Conservation (phyloP, 176 grass and related monocot genomes). For the Guadua angustifolia region DNA sequence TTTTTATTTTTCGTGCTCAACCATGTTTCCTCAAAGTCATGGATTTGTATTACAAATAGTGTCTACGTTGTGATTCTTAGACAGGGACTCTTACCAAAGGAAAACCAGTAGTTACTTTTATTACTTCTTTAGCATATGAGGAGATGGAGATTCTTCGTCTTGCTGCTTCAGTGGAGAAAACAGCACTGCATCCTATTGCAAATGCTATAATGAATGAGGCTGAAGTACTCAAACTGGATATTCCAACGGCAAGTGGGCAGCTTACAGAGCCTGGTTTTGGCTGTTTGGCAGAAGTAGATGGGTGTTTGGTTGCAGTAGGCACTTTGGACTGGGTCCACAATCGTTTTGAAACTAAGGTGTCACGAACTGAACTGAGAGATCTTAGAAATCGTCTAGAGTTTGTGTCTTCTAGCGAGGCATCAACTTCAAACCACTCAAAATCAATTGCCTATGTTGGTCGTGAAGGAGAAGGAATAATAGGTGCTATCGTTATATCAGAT, state of each 20-base stretch:
- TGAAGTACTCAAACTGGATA: constrained; percentile 64
- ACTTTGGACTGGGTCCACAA: constrained; percentile 80
- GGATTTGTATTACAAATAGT: background rate
- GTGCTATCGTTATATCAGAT: constrained; percentile 88
- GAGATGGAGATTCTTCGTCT: constrained; percentile 70
- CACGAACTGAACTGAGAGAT: constrained; percentile 54
- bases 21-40: constrained; percentile 11
- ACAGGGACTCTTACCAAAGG: constrained; percentile 94
- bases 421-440: constrained; percentile 72
- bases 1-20: background rate
- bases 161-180: constrained; percentile 96
- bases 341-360: constrained; percentile 69
- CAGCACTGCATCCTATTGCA: constrained; percentile 93
- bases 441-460: constrained; percentile 83
- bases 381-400: constrained; percentile 60
- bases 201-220: constrained; percentile 88
- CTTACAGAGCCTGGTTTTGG: constrained; percentile 92
- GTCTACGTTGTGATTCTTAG: constrained; percentile 41
- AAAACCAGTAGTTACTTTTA: constrained; percentile 82
- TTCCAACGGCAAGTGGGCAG: constrained; percentile 75
- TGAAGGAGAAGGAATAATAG: constrained; percentile 94
- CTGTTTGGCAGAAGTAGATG: constrained; percentile 93
- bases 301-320: constrained; percentile 86
- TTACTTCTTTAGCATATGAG: constrained; percentile 74
- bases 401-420: constrained; percentile 49